Base-by-base conservation (phyloP, 2,329 filamentous ascomycete species). In the Colletotrichum coccodes region DNA sequence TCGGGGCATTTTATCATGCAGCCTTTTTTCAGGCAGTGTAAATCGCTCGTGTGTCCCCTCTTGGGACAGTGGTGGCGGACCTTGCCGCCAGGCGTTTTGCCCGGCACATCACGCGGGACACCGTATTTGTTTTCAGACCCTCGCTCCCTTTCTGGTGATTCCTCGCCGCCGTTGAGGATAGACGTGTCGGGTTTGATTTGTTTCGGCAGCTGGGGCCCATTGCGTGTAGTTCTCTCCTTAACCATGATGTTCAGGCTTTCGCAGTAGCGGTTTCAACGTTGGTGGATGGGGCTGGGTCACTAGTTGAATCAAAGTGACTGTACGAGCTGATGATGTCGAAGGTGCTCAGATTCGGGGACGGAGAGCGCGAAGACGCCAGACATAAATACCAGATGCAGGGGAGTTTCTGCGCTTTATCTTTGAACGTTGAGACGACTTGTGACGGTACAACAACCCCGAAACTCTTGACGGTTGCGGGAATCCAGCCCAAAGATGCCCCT, bases 61-160 rank as follows among this genome's bases (percentile, higher is more conserved):
- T 23, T 21, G 3, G 46, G 40, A 26, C 65, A 68, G 52, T 70
- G 68, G 21, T 69, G 64, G 5, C 30, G 21, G 7, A 6, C 21
- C 3, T 12, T 16, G 26, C 67, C 67, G 36, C 62, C 62, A 14
- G 28, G 26, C 6, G 30, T 26, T 46, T 58, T 70, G n/a, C 14
- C 12, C 2, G 26, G 5, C 18, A 53, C 1, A 6, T 56, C 49
- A 18, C 23, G 36, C 18, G 50, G 21, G 30, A 70, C 26, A 30
- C 34, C 60, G 6, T 42, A 38, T 8, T 26, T 59, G 34, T 26
- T 67, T 26, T 26, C 34, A 3, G 4, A 1, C 11, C 26, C 16
- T 28, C 53, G 40, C 26, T 42, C 18, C 11, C 9, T 46, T 30
- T 42, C 28, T 7, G 21, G 16, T 11, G 7, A 14, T 5, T 12